Evolutionary conservation across 2,329 filamentous ascomycete genomes (phyloP).

Genomic region (Pseudogymnoascus sp.): DNA sequence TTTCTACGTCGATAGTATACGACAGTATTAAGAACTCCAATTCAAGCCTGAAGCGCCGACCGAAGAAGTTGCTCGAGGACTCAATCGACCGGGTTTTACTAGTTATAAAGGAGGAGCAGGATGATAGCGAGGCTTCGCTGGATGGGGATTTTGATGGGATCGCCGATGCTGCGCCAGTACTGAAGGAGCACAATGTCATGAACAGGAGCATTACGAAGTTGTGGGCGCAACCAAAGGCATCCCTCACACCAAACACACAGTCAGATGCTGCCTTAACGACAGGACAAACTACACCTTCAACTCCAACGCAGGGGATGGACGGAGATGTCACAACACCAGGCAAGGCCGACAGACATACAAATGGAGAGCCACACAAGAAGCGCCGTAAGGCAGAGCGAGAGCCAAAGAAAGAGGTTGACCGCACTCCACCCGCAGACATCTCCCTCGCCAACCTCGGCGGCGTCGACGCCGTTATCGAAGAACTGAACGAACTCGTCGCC

Average conservation of each 20-base stretch:
- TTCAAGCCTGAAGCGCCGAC: slow-evolving; percentile 73
- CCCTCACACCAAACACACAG: slow-evolving; percentile 14
- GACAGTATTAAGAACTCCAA: slow-evolving; percentile 78
- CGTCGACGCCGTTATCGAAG: slow-evolving; percentile 60
- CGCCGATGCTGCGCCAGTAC: slow-evolving; percentile 26
- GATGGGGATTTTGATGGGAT: slow-evolving; percentile 42
- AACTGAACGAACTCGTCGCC: slow-evolving; percentile 62
- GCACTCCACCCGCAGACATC: slow-evolving; percentile 57
- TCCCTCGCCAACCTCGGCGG: slow-evolving; percentile 67
- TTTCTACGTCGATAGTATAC: slow-evolving; percentile 58
- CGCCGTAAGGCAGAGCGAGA: slow-evolving; percentile 47
- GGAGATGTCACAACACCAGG: slow-evolving; percentile 15
- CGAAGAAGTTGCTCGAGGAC: slow-evolving; percentile 74
- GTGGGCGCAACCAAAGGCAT: slow-evolving; percentile 38
- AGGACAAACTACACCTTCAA: slow-evolving; percentile 15
- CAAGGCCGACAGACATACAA: slow-evolving; percentile 44
- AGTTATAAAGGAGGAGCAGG: slow-evolving; percentile 53
- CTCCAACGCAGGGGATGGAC: slow-evolving; percentile 17
- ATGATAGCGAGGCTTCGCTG: slow-evolving; percentile 37
- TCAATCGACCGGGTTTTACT: slow-evolving; percentile 75
- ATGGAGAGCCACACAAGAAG: slow-evolving; percentile 60
- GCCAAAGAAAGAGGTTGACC: slow-evolving; percentile 44
- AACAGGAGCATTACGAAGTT: slow-evolving; percentile 55
- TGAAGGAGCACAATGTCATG: slow-evolving; percentile 49
- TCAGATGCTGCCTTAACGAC: background rate